Base-by-base conservation (phyloP, 83 land plant species). In the Thuja plicata region DNA sequence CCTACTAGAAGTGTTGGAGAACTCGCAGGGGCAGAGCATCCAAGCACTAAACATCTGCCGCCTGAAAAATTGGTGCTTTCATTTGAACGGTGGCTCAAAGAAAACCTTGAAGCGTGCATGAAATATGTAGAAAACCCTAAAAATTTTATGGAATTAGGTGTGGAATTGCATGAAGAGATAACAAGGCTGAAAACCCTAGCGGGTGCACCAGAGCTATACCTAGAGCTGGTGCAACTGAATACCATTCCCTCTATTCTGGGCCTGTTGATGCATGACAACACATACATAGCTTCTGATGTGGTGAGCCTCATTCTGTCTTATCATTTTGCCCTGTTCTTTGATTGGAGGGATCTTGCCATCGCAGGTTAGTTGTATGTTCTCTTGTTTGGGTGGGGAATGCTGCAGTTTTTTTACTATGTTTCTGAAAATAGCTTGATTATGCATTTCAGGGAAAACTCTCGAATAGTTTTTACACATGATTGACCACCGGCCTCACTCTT, bases 161-260 rank as follows among this genome's bases (percentile, higher is more conserved):
- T 98, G 80, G 99, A 96, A 73, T 93, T 98, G 86, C 99, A 98
- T 93, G 98, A 97, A 19, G 99, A 98, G 92, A 81, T 98, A 85
- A 89, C 94, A 91, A 93, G 93, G 90, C 93, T 98, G 88, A 92
- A 92, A 48, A 88, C 95, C 87, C 93, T 98, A 74, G 99, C 99
- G 12, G 97, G 98, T 10, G 97, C 90, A 0, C 99, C 99, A 19
- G 98, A 98, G 70, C 92, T 98, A 15, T 98, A 98, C 73, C 99
- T 99, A 5, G 99, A 98, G 78, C 93, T 98, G 7, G 96, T 98
- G 66, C 78, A 89, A 17, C 94, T 97, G 84, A 94, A 94, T 86
- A 84, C 92, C 74, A 92, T 97, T 12, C 92, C 93, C 24, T 96
- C 99, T 35, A 92, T 98, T n/a, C 71, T 96, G 24, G 93, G 93